Percentiles rank a stretch among this genome's conserved stretches.
Conservation (phyloP, 371 early-diverging fungal genomes). For the Gilbertella persicaria region DNA sequence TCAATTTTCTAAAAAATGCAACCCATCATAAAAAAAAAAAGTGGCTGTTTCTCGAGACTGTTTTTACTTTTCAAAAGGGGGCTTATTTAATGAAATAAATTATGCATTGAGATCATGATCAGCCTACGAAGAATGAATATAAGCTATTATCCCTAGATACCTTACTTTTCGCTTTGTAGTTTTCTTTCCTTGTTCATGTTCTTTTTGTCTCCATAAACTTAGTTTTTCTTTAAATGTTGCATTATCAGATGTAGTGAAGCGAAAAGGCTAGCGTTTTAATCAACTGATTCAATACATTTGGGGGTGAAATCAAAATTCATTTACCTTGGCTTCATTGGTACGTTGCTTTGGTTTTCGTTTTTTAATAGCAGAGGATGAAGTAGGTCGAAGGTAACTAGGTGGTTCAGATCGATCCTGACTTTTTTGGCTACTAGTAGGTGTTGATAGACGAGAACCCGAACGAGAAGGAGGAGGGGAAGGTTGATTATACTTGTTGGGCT, state of each 20-base stretch:
- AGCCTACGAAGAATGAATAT: too few species aligned
- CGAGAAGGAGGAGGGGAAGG: background rate
- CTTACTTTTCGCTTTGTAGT: conserved; percentile 15
- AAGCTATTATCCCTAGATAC: background rate
- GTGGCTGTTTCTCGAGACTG: background rate
- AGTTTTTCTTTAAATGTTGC: conserved; percentile 8
- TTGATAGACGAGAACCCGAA: background rate
- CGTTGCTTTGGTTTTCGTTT: background rate
- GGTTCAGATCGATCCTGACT: background rate
- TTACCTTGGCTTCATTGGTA: conserved; percentile 4
- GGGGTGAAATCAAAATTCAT: too few species aligned
- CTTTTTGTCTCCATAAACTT: conserved; percentile 9
- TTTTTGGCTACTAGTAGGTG: background rate
- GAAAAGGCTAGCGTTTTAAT: conserved; percentile 23
- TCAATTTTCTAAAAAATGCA: background rate
- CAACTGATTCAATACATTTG: too few species aligned
- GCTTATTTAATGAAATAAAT: too few species aligned
- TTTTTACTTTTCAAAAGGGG: background rate
- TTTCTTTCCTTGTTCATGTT: conserved; percentile 1
- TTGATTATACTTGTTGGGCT: background rate
- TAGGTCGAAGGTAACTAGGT: conserved; percentile 4
- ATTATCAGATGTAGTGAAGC: conserved; percentile 9
- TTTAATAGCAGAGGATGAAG: conserved; percentile 5
- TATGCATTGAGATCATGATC: too few species aligned
- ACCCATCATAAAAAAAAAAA: background rate